phyloP scores from a whole-genome alignment of 2,329 filamentous ascomycete genomes.

The Diaporthe caulivora region DNA sequence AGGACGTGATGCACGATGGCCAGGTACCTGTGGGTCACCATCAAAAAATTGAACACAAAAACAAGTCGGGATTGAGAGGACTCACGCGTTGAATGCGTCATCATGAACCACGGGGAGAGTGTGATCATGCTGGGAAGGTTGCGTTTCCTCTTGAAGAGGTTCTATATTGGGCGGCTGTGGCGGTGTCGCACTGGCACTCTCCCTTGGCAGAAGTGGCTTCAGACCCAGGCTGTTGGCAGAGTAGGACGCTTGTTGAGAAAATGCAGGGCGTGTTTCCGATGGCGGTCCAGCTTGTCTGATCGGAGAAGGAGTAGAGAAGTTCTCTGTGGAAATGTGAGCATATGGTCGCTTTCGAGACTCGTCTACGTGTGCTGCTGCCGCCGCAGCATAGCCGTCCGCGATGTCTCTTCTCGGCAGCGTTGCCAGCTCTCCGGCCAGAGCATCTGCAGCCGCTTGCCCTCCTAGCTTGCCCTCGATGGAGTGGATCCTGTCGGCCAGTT shows the following conservation, averaged over 20 bases:
- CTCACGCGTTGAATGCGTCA: slow-evolving; percentile 60
- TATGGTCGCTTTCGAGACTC: slow-evolving; percentile 61
- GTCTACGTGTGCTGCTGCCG: slow-evolving; percentile 59
- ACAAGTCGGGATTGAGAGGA: background rate
- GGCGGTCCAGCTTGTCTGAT: slow-evolving; percentile 60
- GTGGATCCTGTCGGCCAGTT: slow-evolving; percentile 86
- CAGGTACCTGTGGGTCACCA: slow-evolving; percentile 64
- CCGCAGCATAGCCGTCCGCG: slow-evolving; percentile 61
- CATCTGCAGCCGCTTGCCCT: slow-evolving; percentile 59
- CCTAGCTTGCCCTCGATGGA: slow-evolving; percentile 82
- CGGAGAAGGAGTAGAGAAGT: slow-evolving; percentile 55
- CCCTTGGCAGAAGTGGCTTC: slow-evolving; percentile 56
- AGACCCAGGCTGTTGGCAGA: slow-evolving; percentile 59
- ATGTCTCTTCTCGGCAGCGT: slow-evolving; percentile 50
- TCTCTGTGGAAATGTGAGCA: slow-evolving; percentile 59
- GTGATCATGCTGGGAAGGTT: slow-evolving; percentile 11
- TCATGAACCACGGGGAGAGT: slow-evolving; percentile 56
- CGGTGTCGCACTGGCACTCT: slow-evolving; percentile 17
- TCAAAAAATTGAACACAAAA: background rate
- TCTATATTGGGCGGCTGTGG: slow-evolving; percentile 29
- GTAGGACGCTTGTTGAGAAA: slow-evolving; percentile 55
- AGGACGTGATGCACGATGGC: slow-evolving; percentile 74
- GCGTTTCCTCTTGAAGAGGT: slow-evolving; percentile 10
- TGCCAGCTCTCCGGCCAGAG: slow-evolving; percentile 55
- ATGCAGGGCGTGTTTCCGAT: slow-evolving; percentile 60